Evolutionary conservation across 2,329 filamentous ascomycete genomes (phyloP).

Genomic region (Colletotrichum tofieldiae): DNA sequence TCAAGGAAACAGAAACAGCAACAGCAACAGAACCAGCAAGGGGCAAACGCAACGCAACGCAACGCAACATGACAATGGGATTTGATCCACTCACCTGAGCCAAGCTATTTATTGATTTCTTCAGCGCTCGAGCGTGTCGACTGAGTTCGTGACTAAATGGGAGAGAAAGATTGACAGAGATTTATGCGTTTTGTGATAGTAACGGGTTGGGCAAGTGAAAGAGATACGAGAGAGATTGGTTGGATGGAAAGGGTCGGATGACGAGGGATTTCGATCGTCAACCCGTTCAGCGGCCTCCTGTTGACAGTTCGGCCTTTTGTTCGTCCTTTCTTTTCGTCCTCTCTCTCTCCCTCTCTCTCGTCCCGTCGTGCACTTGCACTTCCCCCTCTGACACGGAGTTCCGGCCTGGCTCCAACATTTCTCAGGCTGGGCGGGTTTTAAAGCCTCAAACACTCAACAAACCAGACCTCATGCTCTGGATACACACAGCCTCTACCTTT

Average conservation of each 20-base stretch:
- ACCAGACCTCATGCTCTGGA: constrained; percentile 30
- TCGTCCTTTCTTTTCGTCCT: constrained; percentile 21
- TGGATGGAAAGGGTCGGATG: neutral
- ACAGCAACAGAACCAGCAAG: constrained; percentile 30
- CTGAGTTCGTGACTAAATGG: neutral
- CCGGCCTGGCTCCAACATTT: neutral
- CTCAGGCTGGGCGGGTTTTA: constrained; percentile 24
- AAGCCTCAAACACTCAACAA: constrained; percentile 43
- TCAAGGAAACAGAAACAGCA: constrained; percentile 22
- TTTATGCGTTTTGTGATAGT: neutral
- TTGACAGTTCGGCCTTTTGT: constrained; percentile 20
- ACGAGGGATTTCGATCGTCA: constrained; percentile 22
- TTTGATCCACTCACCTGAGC: constrained; percentile 19
- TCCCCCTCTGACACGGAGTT: neutral
- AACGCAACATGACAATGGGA: neutral
- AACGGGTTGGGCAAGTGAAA: neutral
- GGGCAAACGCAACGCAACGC: constrained; percentile 10
- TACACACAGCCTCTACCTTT: constrained; percentile 21
- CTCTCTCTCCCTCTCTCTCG: constrained; percentile 5
- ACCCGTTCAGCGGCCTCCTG: constrained; percentile 20
- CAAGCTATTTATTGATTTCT: constrained; percentile 26
- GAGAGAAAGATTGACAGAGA: neutral
- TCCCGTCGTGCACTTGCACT: constrained; percentile 2
- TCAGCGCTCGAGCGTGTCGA: constrained; percentile 9
- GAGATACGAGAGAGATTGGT: neutral